Evolutionary conservation across 2,329 filamentous ascomycete species (phyloP).

Genomic region (Fusarium longipes): DNA sequence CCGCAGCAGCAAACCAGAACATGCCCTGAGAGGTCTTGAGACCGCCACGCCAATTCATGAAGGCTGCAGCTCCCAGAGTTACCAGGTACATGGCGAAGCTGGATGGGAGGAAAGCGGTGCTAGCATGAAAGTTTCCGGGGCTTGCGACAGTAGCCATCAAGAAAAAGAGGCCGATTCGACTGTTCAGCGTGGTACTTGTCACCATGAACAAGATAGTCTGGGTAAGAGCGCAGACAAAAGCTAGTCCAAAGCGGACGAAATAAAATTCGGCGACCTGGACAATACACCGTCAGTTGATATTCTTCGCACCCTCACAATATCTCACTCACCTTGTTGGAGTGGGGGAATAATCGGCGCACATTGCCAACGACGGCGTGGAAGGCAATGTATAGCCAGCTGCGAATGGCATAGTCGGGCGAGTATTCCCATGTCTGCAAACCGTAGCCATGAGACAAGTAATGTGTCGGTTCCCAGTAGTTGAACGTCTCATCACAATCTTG

Average conservation of each 20-base stretch:
- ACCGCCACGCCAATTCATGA: conserved; percentile 88
- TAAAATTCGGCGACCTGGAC: conserved; percentile 80
- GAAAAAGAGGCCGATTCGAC: conserved; percentile 87
- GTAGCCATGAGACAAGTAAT: conserved; percentile 92
- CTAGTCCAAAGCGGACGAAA: conserved; percentile 80
- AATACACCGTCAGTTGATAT: conserved; percentile 12
- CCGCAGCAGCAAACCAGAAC: conserved; percentile 89
- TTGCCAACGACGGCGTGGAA: conserved; percentile 81
- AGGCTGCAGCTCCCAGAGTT: conserved; percentile 86
- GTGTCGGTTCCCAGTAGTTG: conserved; percentile 98
- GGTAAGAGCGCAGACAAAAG: conserved; percentile 79
- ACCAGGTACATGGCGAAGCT: conserved; percentile 97
- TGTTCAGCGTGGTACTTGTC: conserved; percentile 80
- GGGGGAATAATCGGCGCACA: conserved; percentile 71
- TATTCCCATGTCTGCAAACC: conserved; percentile 99
- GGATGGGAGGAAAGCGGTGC: conserved; percentile 86
- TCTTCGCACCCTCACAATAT: not conserved
- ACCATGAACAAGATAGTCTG: conserved; percentile 85
- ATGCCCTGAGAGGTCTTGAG: conserved; percentile 85
- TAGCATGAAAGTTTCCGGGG: conserved; percentile 94
- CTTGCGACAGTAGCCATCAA: conserved; percentile 80
- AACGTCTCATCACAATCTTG: conserved; percentile 99
- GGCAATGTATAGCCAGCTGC: conserved; percentile 91
- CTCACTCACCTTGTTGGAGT: conserved; percentile 64
- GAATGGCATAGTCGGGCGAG: conserved; percentile 91